Evolutionary conservation across 164 flowering plant species (phyloP), one percentile per base, ranked within the genome.

Genomic region (Annona cherimola): DNA sequence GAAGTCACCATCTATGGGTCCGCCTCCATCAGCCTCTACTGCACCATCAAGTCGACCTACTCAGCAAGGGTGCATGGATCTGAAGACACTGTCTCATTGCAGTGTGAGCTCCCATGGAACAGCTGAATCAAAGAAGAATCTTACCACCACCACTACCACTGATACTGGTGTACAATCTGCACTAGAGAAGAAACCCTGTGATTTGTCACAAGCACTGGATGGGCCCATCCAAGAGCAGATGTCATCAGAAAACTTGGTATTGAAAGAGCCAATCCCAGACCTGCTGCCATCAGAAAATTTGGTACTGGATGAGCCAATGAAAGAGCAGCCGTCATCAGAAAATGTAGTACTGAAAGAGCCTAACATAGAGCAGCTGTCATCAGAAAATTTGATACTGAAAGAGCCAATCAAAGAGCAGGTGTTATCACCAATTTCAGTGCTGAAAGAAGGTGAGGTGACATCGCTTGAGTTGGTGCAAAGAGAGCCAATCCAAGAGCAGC

Each of bases 1-100:
- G 19, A 82, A 75, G 80, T 67, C 79, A 63, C 61, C 69, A 19
- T 9, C 69, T 39, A 43, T 44, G 16, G 69, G 55, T 73, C 78
- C 68, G 73, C 69, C 45, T 46, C 20, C 77, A 66, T 69, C 67
- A 42, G 19, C 75, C 66, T 3, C 67, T 18, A 19, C 71, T 16
- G 50, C 71, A n/a, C 68, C 76, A 57, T 44, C 72, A 46, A 74
- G 19, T 67, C n/a, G 63, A 19, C 19, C 76, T 64, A 54, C 79
- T 42, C 68, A 68, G 42, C 75, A 55, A 42, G 69, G 11, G 41
- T 18, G 45, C 40, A 2, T 16, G 1, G 70, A 14, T 62, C 46
- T 46, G 0, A 68, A 20, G 61, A 19, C 72, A 39, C 69, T 61
- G 39, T 63, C 78, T 46, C 46, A 66, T 5, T 54, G 19, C 3